Evolutionary conservation across 441 rosid genomes (phyloP), one percentile per base, ranked within the genome.

Genomic region (Pelargonium myrrhifolium): DNA sequence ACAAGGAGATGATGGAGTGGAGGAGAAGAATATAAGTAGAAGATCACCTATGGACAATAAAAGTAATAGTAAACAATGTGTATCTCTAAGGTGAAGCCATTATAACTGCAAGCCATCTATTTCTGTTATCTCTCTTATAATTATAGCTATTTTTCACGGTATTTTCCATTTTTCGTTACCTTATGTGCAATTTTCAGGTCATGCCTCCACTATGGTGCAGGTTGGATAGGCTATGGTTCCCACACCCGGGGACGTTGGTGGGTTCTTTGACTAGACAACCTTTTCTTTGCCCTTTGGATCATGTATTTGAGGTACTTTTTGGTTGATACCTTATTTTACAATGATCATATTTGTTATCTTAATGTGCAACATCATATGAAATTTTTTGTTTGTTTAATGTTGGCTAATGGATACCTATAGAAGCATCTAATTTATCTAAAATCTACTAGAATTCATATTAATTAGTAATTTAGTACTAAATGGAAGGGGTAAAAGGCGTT

Each of bases 131-230:
- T 21, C 4, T 21, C 28, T 58, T 31, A 58, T 58, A 58, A 31
- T 49, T 31, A 31, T 31, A n/a, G 62, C 62, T 58, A 21, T 15
- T 12, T 21, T 7, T 21, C 31, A 58, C 14, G 11, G 63, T 59
- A 59, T 22, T 22, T 58, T 59, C 37, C 35, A 55, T 55, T 24
- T 24, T 58, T 22, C 58, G 20, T 40, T 31, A 22, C 28, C 62
- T 74, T 62, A 53, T 37, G 45, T 65, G 12, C 49, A 65, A 66
- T 51, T 80, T 76, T 79, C 81, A 94, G 98, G 89, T 94, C 68
- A 84, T 92, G 95, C 99, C 99, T 71, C 96, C 97, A 18, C 68
- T 92, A 68, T 95, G 99, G 99, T 95, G 99, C 84, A 88, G 98
- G 85, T 72, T 95, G 85, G 99, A 95, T 72, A 87, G 98, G 77